Conservation (phyloP, 306 rosid genomes). For the Castanopsis chinensis region DNA sequence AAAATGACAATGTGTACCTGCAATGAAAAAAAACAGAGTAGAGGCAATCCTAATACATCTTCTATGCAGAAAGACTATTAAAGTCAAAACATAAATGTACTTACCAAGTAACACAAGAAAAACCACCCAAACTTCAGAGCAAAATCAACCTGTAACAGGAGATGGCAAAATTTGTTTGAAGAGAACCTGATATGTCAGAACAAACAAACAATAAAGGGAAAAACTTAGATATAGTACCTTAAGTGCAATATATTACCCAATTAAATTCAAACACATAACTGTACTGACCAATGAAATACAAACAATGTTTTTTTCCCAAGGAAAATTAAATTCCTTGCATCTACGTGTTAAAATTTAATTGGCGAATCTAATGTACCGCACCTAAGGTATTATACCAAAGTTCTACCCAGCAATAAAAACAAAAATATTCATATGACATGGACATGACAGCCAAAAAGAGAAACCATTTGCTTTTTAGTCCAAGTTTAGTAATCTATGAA, state of each 20-base stretch:
- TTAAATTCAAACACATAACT: no score
- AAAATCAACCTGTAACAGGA: constrained; percentile 76
- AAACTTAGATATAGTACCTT: no score
- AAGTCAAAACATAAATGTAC: constrained; percentile 18
- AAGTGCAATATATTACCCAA: no score
- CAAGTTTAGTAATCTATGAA: neutral
- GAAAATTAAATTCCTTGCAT: no score
- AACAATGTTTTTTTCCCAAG: no score
- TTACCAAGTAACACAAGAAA: constrained; percentile 67
- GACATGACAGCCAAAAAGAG: neutral
- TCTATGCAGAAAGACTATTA: constrained; percentile 18
- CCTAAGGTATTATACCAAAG: no score
- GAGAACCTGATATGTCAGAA: constrained; percentile 2
- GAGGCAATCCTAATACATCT: constrained; percentile 23
- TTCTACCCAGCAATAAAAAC: no score
- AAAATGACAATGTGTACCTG: constrained; percentile 87
- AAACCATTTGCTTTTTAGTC: neutral
- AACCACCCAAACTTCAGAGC: constrained; percentile 94
- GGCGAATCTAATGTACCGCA: no score
- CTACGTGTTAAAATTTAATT: neutral
- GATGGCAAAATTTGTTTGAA: constrained; percentile 24
- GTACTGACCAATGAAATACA: no score
- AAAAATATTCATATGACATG: no score
- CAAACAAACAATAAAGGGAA: neutral
- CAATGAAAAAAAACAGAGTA: constrained; percentile 28